These are phyloP conservation scores for Penicillium hordei DNA, from an alignment of 2,329 filamentous ascomycete genomes.

Conservation along the genomic window DNA sequence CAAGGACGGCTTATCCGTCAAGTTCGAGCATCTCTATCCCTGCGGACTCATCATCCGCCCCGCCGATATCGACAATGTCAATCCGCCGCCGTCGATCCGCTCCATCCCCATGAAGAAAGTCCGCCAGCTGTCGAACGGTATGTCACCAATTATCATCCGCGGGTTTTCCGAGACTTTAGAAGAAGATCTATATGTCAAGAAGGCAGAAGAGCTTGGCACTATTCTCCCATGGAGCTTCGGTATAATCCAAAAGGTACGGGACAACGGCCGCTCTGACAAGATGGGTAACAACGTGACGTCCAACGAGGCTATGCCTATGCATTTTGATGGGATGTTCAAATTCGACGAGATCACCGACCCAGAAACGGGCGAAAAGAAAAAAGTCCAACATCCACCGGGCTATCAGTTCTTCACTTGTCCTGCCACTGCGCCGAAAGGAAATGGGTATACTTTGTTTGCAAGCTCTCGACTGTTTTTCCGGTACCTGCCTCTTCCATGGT, in stretches of 20 bases:
- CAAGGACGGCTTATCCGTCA: slow-evolving; percentile 35
- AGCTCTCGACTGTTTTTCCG: slow-evolving; percentile 53
- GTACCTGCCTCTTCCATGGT: slow-evolving; percentile 43
- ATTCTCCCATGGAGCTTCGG: slow-evolving; percentile 57
- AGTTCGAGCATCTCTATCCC: slow-evolving; percentile 50
- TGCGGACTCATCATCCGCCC: slow-evolving; percentile 28
- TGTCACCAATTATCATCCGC: slow-evolving; percentile 56
- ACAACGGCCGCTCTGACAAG: slow-evolving; percentile 45
- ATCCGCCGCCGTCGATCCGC: slow-evolving; percentile 24
- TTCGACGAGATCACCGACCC: slow-evolving; percentile 44
- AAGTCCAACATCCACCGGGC: slow-evolving; percentile 47
- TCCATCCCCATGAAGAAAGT: slow-evolving; percentile 28
- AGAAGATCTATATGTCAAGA: slow-evolving; percentile 48
- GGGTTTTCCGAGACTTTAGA: slow-evolving; percentile 52
- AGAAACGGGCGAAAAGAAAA: slow-evolving; percentile 42
- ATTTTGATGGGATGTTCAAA: slow-evolving; percentile 60
- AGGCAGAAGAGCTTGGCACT: slow-evolving; percentile 50
- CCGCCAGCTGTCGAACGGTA: slow-evolving; percentile 48
- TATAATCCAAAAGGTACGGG: slow-evolving; percentile 53
- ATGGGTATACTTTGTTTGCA: slow-evolving; percentile 57
- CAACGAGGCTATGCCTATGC: slow-evolving; percentile 58
- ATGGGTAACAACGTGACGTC: slow-evolving; percentile 56
- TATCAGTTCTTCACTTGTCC: slow-evolving; percentile 56
- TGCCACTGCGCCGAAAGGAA: slow-evolving; percentile 48
- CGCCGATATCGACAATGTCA: slow-evolving; percentile 22